Evolutionary conservation across 2,329 filamentous ascomycete genomes (phyloP), one percentile per base, ranked within the genome.

Genomic region (Trichoderma arundinaceum): DNA sequence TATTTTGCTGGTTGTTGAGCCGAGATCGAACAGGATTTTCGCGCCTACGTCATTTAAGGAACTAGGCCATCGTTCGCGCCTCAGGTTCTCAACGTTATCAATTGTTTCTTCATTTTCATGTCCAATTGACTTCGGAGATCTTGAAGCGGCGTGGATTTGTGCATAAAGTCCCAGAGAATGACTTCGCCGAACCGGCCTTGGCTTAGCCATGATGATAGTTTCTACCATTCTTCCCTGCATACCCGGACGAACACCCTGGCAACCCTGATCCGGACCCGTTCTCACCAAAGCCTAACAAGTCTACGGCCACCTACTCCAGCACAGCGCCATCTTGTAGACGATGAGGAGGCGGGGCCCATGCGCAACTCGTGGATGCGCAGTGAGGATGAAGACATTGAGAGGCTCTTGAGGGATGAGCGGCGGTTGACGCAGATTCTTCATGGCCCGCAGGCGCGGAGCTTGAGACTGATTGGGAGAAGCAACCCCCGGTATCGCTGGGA

Each of bases 401-500:
- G 79, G 28, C 75, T 82, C 22, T 75, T 81, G 53, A 76, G 78
- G 49, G 85, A 88, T 61, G 87, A 89, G 76, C 84, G 84, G 38
- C 85, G 87, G 22, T 76, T 89, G 58, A 86, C 79, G 66, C 81
- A 83, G 68, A 80, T 90, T 66, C 83, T 90, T 61, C 83, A 84
- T 72, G 86, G 85, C n/a, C 88, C 90, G 2, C 87, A 91, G 75
- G 90, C 93, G 84, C 85, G 92, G 68, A 93, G 90, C 74, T 91
- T 93, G 85, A 86, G 92, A 63, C 83, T 98, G 72, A 96, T 97
- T 75, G 94, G 94, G 48, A 92, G 92, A 72, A 92, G 87, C 70
- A 97, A 95, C 75, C 91, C 92, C 17, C 82, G 92, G 67, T 97
- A 96, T 78, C 86, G 86, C 68, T 97, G 93, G 90, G 90, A 93